Percentiles rank a stretch among this genome's conserved stretches.
phyloP scores from a whole-genome alignment of 305 asterid species.

The Solanum hybrid region DNA sequence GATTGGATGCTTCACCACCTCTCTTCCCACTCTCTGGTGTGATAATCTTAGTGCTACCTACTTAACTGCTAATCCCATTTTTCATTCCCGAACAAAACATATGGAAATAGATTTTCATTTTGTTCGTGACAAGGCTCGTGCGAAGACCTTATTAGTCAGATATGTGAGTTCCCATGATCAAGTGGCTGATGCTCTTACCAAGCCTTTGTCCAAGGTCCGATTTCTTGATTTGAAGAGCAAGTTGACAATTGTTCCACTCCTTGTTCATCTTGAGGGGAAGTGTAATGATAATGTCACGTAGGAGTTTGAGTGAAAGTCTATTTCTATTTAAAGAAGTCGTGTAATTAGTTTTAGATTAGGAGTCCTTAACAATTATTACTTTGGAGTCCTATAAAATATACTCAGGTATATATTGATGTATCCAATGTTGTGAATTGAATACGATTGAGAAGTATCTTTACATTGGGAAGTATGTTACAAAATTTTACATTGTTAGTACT shows the following conservation, averaged over 20 bases:
- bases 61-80: background rate
- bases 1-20: background rate
- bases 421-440: background rate
- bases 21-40: background rate
- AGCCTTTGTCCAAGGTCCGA: background rate
- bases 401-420: background rate
- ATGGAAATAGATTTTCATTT: background rate
- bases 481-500: too few relatives aligned
- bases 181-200: background rate
- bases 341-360: background rate
- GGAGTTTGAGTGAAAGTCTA: background rate
- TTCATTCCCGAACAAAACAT: background rate
- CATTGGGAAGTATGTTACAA: too few relatives aligned
- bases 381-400: background rate
- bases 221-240: background rate
- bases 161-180: background rate
- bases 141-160: background rate
- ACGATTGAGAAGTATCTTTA: background rate
- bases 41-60: background rate
- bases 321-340: background rate
- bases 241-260: background rate
- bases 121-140: background rate
- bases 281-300: background rate
- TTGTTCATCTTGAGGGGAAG: background rate
- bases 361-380: background rate